phyloP scores from a whole-genome alignment of 345 rosid genomes.

The Litchi chinensis region DNA sequence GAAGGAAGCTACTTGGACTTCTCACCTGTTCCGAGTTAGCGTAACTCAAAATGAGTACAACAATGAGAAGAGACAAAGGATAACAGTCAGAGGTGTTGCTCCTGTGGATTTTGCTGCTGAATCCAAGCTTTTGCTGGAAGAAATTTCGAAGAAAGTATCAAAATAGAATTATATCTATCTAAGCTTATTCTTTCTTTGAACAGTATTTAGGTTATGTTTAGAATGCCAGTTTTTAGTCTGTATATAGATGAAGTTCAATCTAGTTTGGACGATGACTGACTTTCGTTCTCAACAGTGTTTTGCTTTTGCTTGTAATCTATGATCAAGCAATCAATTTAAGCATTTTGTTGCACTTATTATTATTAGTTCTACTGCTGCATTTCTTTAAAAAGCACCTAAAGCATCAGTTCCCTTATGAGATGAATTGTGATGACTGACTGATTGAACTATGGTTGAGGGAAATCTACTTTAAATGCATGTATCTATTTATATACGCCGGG shows the following conservation, averaged over 20 bases:
- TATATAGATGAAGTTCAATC: neutral
- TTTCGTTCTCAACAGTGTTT: neutral
- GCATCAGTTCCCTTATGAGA: too few species aligned
- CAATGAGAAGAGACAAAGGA: slow-evolving; percentile 86
- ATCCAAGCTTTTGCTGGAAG: slow-evolving; percentile 67
- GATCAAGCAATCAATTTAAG: neutral
- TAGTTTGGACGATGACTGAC: neutral
- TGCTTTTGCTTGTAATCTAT: slow-evolving; percentile 24
- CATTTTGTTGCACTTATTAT: neutral
- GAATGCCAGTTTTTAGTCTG: neutral
- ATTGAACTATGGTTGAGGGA: too few species aligned
- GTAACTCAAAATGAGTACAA: slow-evolving; percentile 79
- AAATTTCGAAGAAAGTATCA: slow-evolving; percentile 61
- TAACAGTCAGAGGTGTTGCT: slow-evolving; percentile 67
- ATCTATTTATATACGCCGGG: too few species aligned
- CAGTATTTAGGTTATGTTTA: neutral
- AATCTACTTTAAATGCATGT: too few species aligned
- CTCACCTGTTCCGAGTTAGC: slow-evolving; percentile 70
- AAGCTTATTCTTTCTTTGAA: neutral
- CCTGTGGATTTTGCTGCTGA: slow-evolving; percentile 83
- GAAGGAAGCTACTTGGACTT: slow-evolving; percentile 83
- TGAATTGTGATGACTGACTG: too few species aligned
- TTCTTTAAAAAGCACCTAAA: too few species aligned
- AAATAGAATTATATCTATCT: slow-evolving; percentile 16
- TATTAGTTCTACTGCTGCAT: neutral